A percentile compares a stretch with the other conserved stretches of the same genome.
Conservation (phyloP, 441 rosid species). For the Cnidoscolus chayamansa region DNA sequence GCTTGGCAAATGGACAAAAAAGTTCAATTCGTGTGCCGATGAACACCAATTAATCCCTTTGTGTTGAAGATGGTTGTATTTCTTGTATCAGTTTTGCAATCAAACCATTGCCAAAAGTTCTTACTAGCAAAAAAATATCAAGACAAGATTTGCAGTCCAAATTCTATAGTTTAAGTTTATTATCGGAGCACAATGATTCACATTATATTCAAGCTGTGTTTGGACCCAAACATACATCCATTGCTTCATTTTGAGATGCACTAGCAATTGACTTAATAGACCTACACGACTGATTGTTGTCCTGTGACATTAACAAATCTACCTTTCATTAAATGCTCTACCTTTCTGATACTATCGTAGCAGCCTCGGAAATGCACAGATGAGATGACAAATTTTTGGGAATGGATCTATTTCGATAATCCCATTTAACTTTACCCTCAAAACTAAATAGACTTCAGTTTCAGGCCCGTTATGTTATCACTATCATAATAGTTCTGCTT, state of each 20-base stretch:
- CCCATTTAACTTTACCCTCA: no score
- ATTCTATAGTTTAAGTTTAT: neutral
- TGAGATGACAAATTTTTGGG: neutral
- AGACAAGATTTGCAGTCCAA: slow-evolving; percentile 39
- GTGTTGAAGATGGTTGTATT: slow-evolving; percentile 49
- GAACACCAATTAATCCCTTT: slow-evolving; percentile 33
- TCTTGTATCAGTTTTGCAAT: slow-evolving; percentile 39
- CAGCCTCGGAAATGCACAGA: neutral
- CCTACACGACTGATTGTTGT: slow-evolving; percentile 62
- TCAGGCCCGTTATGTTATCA: neutral
- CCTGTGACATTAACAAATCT: slow-evolving; percentile 31
- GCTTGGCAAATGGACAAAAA: neutral
- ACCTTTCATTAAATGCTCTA: neutral
- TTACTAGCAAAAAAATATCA: slow-evolving; percentile 43
- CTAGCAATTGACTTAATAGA: slow-evolving; percentile 57
- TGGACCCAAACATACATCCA: slow-evolving; percentile 58
- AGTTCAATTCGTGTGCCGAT: no score
- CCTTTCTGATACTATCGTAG: neutral
- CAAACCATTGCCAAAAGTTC: slow-evolving; percentile 45
- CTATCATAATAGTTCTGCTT: neutral
- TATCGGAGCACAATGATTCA: no score
- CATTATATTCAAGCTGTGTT: slow-evolving; percentile 27
- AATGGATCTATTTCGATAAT: neutral
- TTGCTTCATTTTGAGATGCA: slow-evolving; percentile 38
- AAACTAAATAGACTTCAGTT: no score